These are phyloP conservation scores for Xerocomus cyaneibrunnescens DNA, from an alignment of 1,284 basidiomycete species.

Conservation along the genomic window DNA sequence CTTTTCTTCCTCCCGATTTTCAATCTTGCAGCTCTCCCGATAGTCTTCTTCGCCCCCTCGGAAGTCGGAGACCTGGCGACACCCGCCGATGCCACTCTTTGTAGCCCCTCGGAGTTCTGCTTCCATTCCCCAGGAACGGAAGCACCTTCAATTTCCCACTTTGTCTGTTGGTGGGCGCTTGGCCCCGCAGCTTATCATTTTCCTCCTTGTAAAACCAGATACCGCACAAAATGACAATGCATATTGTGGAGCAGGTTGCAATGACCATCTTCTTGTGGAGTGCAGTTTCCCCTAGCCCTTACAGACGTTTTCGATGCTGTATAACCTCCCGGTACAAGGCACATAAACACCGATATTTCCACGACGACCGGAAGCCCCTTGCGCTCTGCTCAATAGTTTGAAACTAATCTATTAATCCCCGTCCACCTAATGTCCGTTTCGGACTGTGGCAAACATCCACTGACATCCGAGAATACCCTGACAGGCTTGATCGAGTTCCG, in stretches of 20 bases:
- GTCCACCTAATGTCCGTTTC: constrained; percentile 7
- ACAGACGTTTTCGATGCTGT: not conserved
- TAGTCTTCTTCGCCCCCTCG: not conserved
- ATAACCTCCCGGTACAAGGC: not conserved
- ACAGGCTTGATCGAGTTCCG: not conserved
- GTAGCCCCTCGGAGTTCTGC: not conserved
- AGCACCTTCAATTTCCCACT: too few species aligned
- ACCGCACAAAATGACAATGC: too few species aligned
- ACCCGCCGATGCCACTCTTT: not conserved
- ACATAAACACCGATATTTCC: constrained; percentile 9
- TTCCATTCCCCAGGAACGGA: not conserved
- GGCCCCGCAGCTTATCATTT: too few species aligned
- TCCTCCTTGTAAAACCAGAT: too few species aligned
- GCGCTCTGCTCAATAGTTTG: not conserved
- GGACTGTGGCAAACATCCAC: not conserved
- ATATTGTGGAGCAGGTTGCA: too few species aligned
- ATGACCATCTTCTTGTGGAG: not conserved
- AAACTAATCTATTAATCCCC: not conserved
- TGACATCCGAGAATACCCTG: not conserved
- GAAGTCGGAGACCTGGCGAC: not conserved
- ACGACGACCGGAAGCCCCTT: not conserved
- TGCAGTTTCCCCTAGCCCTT: not conserved
- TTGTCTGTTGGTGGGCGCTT: not conserved
- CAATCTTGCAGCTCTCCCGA: not conserved
- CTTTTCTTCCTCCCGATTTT: not conserved